phyloP scores from a whole-genome alignment of 2,329 filamentous ascomycete species.

The Amylocarpus encephaloides region DNA sequence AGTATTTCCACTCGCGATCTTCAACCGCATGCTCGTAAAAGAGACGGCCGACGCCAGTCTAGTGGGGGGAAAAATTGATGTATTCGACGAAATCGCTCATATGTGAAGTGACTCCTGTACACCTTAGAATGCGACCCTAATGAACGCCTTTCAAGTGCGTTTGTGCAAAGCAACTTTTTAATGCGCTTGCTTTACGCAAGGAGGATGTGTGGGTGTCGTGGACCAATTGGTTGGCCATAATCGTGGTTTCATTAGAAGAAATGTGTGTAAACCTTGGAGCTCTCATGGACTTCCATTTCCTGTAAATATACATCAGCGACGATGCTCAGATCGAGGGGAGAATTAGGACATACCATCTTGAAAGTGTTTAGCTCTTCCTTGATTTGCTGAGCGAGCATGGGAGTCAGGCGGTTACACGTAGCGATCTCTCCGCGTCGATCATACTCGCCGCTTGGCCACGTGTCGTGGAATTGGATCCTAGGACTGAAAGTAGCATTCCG shows the following conservation, averaged over 20 bases:
- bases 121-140: constrained; percentile 30
- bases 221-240: constrained; percentile 22
- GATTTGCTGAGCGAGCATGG: constrained; percentile 96
- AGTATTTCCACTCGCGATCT: constrained; percentile 12
- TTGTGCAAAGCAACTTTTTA: constrained; percentile 25
- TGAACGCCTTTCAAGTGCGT: constrained; percentile 27
- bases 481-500: constrained; percentile 76
- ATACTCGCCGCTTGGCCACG: constrained; percentile 92
- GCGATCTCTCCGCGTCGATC: constrained; percentile 93
- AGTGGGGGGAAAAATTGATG: constrained; percentile 26
- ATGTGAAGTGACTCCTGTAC: constrained; percentile 31
- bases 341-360: constrained; percentile 73
- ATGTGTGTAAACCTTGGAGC: constrained; percentile 98
- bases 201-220: constrained; percentile 21
- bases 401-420: constrained; percentile 94
- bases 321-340: constrained; percentile 1
- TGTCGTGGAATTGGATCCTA: constrained; percentile 90
- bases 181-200: constrained; percentile 22
- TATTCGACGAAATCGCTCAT: constrained; percentile 31
- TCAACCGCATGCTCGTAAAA: constrained; percentile 22
- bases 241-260: constrained; percentile 73
- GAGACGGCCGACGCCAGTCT: constrained; percentile 30
- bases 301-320: constrained; percentile 42
- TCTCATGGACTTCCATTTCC: constrained; percentile 99
- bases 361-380: constrained; percentile 99